Conservation (phyloP, 495 filamentous ascomycete species). For the Baudoinia panamericana region DNA sequence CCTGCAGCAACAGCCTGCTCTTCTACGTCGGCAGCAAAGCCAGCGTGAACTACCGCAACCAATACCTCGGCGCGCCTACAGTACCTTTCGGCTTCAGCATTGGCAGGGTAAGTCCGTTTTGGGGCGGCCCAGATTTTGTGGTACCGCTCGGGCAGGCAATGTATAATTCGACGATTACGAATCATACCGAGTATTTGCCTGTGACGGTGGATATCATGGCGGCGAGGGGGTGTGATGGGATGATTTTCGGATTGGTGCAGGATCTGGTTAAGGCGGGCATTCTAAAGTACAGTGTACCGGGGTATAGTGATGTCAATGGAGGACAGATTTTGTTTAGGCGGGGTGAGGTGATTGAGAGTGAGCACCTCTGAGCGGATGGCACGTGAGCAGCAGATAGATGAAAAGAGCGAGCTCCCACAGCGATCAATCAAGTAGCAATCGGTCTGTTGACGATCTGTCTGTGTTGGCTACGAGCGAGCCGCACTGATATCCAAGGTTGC, state of each 20-base stretch:
- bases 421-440: too few relatives aligned
- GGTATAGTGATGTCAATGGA: constrained; percentile 26
- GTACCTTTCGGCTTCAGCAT: constrained; percentile 36
- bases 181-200: constrained; percentile 42
- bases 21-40: constrained; percentile 26
- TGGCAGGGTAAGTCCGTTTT: constrained; percentile 34
- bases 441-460: too few relatives aligned
- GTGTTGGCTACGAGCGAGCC: too few relatives aligned
- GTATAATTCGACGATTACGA: constrained; percentile 40
- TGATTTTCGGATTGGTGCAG: constrained; percentile 43
- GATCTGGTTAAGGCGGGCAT: constrained; percentile 40
- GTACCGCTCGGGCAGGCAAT: constrained; percentile 44
- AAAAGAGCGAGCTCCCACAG: too few relatives aligned
- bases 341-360: too few relatives aligned
- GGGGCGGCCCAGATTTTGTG: constrained; percentile 43
- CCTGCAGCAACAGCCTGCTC: constrained; percentile 33
- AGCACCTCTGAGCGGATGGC: too few relatives aligned
- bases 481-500: too few relatives aligned
- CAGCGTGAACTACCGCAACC: constrained; percentile 24
- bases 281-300: constrained; percentile 34
- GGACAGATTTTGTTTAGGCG: constrained; percentile 24
- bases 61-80: constrained; percentile 25
- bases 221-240: constrained; percentile 48
- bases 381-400: too few relatives aligned
- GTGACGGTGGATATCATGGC: constrained; percentile 47